Evolutionary conservation across 2,329 filamentous ascomycete species (phyloP).

Genomic region (Sporothrix schenckii): DNA sequence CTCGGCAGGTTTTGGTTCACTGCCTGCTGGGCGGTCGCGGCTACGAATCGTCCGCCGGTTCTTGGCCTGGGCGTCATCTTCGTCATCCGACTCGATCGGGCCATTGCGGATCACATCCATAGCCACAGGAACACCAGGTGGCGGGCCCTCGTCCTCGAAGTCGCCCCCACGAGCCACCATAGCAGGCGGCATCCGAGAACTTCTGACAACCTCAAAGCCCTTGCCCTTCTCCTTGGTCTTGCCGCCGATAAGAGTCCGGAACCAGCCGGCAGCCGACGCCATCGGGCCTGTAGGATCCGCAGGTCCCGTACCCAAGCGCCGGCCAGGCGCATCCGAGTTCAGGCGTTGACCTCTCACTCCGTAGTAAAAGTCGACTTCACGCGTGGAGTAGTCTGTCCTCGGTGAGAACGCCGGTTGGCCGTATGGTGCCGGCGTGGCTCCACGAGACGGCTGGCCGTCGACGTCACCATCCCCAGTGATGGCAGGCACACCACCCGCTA

Average conservation of each 20-base stretch:
- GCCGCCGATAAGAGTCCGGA: slow-evolving; percentile 75
- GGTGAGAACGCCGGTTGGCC: slow-evolving; percentile 52
- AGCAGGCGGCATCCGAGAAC: slow-evolving; percentile 79
- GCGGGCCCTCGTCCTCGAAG: slow-evolving; percentile 67
- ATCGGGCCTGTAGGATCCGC: slow-evolving; percentile 92
- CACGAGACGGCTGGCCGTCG: slow-evolving; percentile 49
- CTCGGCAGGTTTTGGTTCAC: slow-evolving; percentile 39
- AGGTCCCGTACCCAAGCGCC: slow-evolving; percentile 89
- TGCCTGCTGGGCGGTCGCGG: slow-evolving; percentile 18
- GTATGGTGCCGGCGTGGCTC: slow-evolving; percentile 51
- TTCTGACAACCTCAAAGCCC: slow-evolving; percentile 94
- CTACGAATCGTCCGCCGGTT: slow-evolving; percentile 39
- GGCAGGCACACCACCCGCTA: slow-evolving; percentile 1
- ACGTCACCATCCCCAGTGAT: slow-evolving; percentile 46
- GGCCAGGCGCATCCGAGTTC: slow-evolving; percentile 75
- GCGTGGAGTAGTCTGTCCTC: slow-evolving; percentile 83
- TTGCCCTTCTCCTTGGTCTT: slow-evolving; percentile 95
- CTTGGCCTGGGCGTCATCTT: slow-evolving; percentile 49
- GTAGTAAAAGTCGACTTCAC: slow-evolving; percentile 97
- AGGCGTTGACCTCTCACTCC: slow-evolving; percentile 86
- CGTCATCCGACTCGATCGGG: slow-evolving; percentile 66
- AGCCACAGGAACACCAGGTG: slow-evolving; percentile 67
- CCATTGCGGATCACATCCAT: slow-evolving; percentile 62
- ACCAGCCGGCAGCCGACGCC: slow-evolving; percentile 86
- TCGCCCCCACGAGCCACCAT: slow-evolving; percentile 62